These are phyloP conservation scores for Leccinellum luteum DNA, from an alignment of 768 basidiomycete species.

Conservation along the genomic window DNA sequence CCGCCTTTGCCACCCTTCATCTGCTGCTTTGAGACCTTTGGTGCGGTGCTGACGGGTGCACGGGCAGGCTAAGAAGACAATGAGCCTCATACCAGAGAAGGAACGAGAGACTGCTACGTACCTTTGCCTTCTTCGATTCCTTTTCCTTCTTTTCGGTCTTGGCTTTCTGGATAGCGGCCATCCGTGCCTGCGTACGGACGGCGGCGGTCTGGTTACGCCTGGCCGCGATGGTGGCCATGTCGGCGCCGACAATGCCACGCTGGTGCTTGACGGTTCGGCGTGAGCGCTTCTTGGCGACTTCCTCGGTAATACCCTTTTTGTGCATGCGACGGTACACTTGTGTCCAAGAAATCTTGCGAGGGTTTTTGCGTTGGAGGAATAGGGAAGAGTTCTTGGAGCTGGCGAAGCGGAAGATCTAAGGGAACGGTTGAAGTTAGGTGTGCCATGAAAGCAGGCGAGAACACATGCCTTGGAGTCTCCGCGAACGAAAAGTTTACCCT, in stretches of 20 bases:
- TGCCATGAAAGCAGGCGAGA: too few relatives aligned
- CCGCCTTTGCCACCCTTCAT: conserved; percentile 90
- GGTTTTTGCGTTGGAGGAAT: conserved; percentile 99
- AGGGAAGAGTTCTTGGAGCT: conserved; percentile 92
- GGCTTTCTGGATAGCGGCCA: conserved; percentile 88
- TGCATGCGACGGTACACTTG: conserved; percentile 93
- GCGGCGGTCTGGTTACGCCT: conserved; percentile 90
- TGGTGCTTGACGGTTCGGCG: conserved; percentile 97
- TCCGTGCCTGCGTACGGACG: conserved; percentile 74
- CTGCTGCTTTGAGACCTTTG: conserved; percentile 93
- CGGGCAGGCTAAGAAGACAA: conserved; percentile 49
- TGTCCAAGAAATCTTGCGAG: conserved; percentile 99
- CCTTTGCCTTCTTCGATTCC: conserved; percentile 88
- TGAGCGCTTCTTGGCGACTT: conserved; percentile 98
- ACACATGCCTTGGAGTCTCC: conserved; percentile 87
- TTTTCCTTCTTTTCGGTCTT: conserved; percentile 98
- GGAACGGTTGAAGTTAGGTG: not conserved
- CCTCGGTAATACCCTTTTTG: conserved; percentile 99
- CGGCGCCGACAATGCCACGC: conserved; percentile 97
- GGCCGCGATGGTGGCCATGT: conserved; percentile 87
- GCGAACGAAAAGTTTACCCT: conserved; percentile 93
- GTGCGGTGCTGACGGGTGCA: conserved; percentile 52
- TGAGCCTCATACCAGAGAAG: not conserved
- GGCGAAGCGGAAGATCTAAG: conserved; percentile 92
- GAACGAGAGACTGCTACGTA: conserved; percentile 22